Evolutionary conservation across 2,329 filamentous ascomycete genomes (phyloP), one percentile per base, ranked within the genome.

Genomic region (Diaporthe destruens): DNA sequence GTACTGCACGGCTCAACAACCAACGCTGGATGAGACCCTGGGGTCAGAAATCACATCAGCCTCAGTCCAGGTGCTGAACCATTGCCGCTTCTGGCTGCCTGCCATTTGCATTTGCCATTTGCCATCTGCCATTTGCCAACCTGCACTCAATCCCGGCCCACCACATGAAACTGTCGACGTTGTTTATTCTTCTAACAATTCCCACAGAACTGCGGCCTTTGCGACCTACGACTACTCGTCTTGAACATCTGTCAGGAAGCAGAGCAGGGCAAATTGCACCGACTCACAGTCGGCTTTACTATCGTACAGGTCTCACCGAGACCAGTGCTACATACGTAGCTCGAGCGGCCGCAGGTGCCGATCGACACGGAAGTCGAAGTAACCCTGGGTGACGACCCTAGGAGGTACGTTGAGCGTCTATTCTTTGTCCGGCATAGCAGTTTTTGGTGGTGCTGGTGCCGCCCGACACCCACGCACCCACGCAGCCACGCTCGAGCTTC

Each of bases 281-380:
- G 61, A 72, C 69, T 69, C 71, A 70, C 59, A 32, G 57, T 71
- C 72, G 71, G 72, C 72, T 70, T 63, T 74, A 72, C 59, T 74
- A 68, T 67, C 55, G 65, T 66, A 59, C 57, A 53, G 68, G 63
- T 74, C 71, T 72, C 65, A 70, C 72, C 72, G 66, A 74, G 55
- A 59, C 55, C 47, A 70, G 49, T 54, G 36, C 44, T 49, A 66
- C 61, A 36, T 39, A 66, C 61, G 44, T 53, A 70, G 68, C 44
- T 66, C 56, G 69, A 68, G 72, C 72, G 70, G 72, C 68, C 70
- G 70, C 72, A 74, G 70, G 56, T 71, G 55, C 57, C 63, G 72
- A 74, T 74, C 72, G 66, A 54, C 72, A 42, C 63, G 55, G 66
- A 72, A 67, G 71, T 70, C 65, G 49, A 63, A 70, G 66, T 70